A percentile compares a stretch with the other conserved stretches of the same genome.
phyloP scores from a whole-genome alignment of 1,284 basidiomycete genomes.

The Sanghuangporus weigelae region DNA sequence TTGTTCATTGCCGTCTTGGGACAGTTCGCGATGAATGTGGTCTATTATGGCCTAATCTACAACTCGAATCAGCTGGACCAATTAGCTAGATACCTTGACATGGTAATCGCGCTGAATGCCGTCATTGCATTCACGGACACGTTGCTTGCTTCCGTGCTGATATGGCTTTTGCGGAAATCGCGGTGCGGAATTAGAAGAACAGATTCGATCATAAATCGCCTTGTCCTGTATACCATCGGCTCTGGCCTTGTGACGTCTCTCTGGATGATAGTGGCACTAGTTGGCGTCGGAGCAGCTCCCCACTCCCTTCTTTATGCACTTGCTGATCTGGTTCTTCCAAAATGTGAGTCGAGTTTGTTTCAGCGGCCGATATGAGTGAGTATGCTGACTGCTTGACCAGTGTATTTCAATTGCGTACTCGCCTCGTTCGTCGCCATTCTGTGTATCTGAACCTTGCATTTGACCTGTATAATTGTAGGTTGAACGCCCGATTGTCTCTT shows the following conservation, averaged over 20 bases:
- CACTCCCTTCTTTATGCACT: neutral
- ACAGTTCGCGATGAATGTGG: neutral
- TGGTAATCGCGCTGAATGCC: neutral
- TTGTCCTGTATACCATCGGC: slow-evolving; percentile 3
- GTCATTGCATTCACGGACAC: neutral
- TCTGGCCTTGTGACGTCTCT: neutral
- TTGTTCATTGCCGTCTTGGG: neutral
- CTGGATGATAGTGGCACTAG: neutral
- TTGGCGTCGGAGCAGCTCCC: neutral
- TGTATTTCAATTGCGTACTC: neutral
- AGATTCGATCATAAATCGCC: slow-evolving; percentile 3
- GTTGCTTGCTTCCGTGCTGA: neutral
- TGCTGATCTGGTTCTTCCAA: neutral
- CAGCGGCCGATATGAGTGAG: too few species aligned
- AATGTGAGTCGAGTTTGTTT: neutral
- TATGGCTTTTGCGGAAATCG: neutral
- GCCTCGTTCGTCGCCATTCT: neutral
- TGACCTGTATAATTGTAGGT: neutral
- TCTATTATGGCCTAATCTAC: neutral
- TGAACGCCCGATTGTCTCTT: neutral
- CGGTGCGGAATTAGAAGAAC: slow-evolving; percentile 5
- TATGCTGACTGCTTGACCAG: neutral
- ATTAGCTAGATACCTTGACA: neutral
- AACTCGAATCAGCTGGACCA: neutral
- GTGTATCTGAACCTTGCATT: neutral